Base-by-base conservation (phyloP, 176 grass and related monocot species). In the Zizania latifolia region DNA sequence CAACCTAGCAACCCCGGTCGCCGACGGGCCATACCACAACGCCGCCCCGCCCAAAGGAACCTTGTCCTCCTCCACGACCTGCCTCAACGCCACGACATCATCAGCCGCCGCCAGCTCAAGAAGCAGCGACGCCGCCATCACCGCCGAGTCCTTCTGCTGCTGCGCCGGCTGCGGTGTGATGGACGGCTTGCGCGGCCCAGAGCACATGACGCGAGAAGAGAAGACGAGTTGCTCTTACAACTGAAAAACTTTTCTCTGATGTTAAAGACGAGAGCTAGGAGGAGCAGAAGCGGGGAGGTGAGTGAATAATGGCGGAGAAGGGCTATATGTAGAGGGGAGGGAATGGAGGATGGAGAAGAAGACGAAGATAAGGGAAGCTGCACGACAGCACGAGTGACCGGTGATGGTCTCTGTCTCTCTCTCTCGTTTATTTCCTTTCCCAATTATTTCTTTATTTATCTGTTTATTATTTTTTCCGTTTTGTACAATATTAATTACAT, bases 101-200 rank as follows among this genome's bases (percentile, higher is more conserved):
- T 99, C 92, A 4, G 69, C 86, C 19, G 95, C 91, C 58, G 95
- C 89, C 68, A 94, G 72, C 50, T 99, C 95, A 31, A 99, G 86
- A 0, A 99, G 86, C 0, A 94, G 12, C 2, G 93, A 77, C 5
- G 50, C 58, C 5, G 50, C 58, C 33, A 57, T 66, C 34, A 1
- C 63, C 62, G 51, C 16, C 8, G 31, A 24, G 6, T 78, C 55
- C 77, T 66, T 75, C 3, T 22, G 12, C 23, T 58, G 43, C 8
- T 33, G 34, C 40, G 54, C 12, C 71, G 56, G 22, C 12, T 70
- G 78, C 4, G 76, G 79, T 24, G 83, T 79, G 27, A 58, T 66
- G 0, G 81, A 90, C 14, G 78, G 81, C 64, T 94, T 94, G 77
- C 82, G 65, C n/a, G 85, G 86, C 8, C 89, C 86, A 19, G 86